phyloP scores from a whole-genome alignment of 495 filamentous ascomycete species.

The Hypoxylon rickii region DNA sequence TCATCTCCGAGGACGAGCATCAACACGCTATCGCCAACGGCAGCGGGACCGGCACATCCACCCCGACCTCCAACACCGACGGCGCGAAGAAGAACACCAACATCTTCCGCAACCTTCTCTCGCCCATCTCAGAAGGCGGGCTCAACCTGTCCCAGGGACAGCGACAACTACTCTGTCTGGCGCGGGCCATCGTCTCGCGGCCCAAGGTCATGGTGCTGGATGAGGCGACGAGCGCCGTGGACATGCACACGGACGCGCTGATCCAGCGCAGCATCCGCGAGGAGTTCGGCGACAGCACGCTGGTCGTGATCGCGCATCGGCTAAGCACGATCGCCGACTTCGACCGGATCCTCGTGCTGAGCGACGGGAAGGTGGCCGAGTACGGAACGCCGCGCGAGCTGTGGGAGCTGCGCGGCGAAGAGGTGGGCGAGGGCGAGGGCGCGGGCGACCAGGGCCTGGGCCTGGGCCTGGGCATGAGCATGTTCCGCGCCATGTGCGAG shows the following conservation, averaged over 20 bases:
- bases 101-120: constrained; percentile 62
- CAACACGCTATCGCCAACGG: constrained; percentile 31
- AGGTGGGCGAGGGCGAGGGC: constrained; percentile 54
- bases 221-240: constrained; percentile 87
- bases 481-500: constrained; percentile 75
- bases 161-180: constrained; percentile 84
- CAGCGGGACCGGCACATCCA: constrained; percentile 23
- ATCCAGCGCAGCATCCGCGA: constrained; percentile 83
- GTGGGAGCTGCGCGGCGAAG: constrained; percentile 61
- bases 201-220: constrained; percentile 89
- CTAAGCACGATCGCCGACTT: constrained; percentile 86
- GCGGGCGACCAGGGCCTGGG: not conserved
- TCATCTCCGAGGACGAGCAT: constrained; percentile 53
- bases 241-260: constrained; percentile 81
- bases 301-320: constrained; percentile 88
- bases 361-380: constrained; percentile 74
- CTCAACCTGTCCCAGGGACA: constrained; percentile 86
- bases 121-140: constrained; percentile 74
- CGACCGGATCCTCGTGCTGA: constrained; percentile 81
- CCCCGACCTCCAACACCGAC: constrained; percentile 25
- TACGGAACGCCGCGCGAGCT: constrained; percentile 72
- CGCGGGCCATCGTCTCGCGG: constrained; percentile 78
- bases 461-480: too few relatives aligned
- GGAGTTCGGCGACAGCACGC: constrained; percentile 75
- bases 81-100: constrained; percentile 58